These are phyloP conservation scores for Brassica carinata DNA, from an alignment of 345 rosid genomes.

Conservation along the genomic window DNA sequence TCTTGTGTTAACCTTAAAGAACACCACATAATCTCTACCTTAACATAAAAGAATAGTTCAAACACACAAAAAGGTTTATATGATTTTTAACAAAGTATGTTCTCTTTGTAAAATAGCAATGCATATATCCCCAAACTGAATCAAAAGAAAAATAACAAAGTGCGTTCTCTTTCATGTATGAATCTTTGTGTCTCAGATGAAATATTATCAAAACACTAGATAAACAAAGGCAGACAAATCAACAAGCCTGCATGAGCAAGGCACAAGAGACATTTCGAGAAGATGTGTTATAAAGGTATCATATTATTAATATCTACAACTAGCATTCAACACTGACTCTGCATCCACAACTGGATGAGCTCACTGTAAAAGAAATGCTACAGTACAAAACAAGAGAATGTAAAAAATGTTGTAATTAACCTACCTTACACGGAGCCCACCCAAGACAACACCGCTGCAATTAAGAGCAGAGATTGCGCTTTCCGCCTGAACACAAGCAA, in stretches of 20 bases:
- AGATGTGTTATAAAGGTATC: neutral
- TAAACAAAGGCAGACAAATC: neutral
- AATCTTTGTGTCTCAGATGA: neutral
- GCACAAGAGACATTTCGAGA: neutral
- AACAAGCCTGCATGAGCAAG: neutral
- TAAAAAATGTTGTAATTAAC: neutral
- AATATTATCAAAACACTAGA: neutral
- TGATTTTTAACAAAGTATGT: neutral
- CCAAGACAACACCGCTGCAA: conserved; percentile 77
- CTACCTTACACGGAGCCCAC: conserved; percentile 75
- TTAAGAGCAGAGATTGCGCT: conserved; percentile 83
- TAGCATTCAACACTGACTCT: neutral
- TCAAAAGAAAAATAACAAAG: neutral
- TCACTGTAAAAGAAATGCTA: neutral
- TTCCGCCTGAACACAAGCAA: conserved; percentile 62
- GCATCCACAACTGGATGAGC: neutral
- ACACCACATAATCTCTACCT: neutral
- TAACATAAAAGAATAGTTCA: neutral
- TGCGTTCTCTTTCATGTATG: neutral
- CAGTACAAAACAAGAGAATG: neutral
- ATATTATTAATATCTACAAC: neutral
- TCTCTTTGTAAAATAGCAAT: neutral
- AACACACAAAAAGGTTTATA: neutral
- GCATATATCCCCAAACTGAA: neutral
- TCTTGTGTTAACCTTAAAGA: neutral